Percentiles rank a stretch among this genome's conserved stretches.
Conservation (phyloP, 371 early-diverging fungal species). For the Apophysomyces ossiformis region DNA sequence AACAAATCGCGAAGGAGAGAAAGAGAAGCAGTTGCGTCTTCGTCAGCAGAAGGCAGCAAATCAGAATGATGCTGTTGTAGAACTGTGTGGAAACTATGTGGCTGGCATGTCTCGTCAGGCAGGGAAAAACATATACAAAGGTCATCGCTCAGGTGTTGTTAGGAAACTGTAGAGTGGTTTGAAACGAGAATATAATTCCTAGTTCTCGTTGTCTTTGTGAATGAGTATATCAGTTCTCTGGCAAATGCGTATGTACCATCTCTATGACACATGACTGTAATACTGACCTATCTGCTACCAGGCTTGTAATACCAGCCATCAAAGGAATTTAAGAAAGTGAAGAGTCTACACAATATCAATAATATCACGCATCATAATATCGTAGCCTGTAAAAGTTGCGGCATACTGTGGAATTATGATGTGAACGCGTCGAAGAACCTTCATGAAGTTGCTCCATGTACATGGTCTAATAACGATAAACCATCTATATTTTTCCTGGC, state of each 20-base stretch:
- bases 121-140: neutral
- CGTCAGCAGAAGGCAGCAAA: too few relatives aligned
- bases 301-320: neutral
- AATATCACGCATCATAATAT: neutral
- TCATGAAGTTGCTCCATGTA: neutral
- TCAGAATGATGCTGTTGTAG: too few relatives aligned
- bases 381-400: neutral
- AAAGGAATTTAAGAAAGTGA: neutral
- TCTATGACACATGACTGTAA: neutral
- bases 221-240: neutral
- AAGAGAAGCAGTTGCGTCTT: too few relatives aligned
- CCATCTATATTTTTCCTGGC: neutral
- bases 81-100: too few relatives aligned
- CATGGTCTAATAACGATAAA: neutral
- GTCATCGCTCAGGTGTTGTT: neutral
- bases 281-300: neutral
- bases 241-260: neutral
- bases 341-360: neutral
- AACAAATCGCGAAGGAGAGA: too few relatives aligned
- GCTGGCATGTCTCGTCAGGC: neutral
- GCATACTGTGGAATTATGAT: constrained; percentile 3
- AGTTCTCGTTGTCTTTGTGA: neutral
- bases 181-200: neutral
- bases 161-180: neutral
- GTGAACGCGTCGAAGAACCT: constrained; percentile 1